These are phyloP conservation scores for Albifimbria verrucaria DNA, from an alignment of 2,329 filamentous ascomycete genomes.

Conservation along the genomic window DNA sequence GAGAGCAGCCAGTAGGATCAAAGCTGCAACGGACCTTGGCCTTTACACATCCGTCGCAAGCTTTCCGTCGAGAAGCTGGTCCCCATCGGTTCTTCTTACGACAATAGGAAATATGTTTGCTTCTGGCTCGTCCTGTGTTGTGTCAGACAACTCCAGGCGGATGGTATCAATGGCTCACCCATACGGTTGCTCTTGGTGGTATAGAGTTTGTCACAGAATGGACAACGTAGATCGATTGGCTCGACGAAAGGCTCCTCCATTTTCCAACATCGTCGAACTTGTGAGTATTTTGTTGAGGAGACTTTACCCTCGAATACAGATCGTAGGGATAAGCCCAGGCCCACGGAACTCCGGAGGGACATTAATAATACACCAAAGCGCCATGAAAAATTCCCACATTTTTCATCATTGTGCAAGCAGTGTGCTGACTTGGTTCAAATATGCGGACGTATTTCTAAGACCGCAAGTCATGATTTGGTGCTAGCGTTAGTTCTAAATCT, in stretches of 20 bases:
- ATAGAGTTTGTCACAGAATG: slow-evolving; percentile 1
- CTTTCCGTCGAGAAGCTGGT: slow-evolving; percentile 1
- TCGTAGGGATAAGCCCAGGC: too few relatives aligned
- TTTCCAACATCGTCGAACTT: background rate
- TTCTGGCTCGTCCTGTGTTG: background rate
- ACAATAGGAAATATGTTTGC: slow-evolving; percentile 4
- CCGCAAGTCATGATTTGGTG: too few relatives aligned
- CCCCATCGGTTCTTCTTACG: slow-evolving; percentile 2
- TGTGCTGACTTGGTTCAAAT: too few relatives aligned
- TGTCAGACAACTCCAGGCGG: too few relatives aligned
- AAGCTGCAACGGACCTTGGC: slow-evolving; percentile 4
- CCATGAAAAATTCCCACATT: too few relatives aligned
- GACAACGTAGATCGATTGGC: background rate
- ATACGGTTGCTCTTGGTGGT: background rate
- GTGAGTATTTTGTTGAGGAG: background rate
- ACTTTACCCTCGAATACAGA: too few relatives aligned
- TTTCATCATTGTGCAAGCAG: too few relatives aligned
- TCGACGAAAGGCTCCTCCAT: background rate
- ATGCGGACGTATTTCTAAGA: too few relatives aligned
- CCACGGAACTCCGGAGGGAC: background rate
- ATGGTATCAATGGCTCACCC: background rate
- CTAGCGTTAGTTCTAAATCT: too few relatives aligned
- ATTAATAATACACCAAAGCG: too few relatives aligned
- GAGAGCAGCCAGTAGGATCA: slow-evolving; percentile 1
- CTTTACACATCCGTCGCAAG: slow-evolving; percentile 3